These are phyloP conservation scores for Cicer cuneatum DNA, from an alignment of 306 rosid species.

Conservation along the genomic window DNA sequence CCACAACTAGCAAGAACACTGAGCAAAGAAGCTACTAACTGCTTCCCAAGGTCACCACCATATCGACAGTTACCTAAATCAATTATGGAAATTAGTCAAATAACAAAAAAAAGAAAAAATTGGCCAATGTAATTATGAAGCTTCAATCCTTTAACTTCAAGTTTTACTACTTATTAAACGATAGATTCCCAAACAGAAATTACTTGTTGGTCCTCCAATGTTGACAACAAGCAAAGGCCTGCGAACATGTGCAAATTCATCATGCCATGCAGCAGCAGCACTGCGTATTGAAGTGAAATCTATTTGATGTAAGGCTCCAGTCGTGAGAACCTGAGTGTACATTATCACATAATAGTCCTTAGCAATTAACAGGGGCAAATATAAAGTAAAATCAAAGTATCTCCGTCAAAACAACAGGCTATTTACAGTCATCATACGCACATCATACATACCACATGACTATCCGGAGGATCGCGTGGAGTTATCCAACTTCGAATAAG, in stretches of 20 bases:
- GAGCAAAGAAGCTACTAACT: conserved; percentile 66
- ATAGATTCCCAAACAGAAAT: conserved; percentile 44
- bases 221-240: conserved; percentile 89
- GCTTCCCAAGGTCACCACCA: conserved; percentile 87
- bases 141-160: neutral
- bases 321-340: conserved; percentile 72
- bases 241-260: conserved; percentile 72
- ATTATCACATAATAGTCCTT: conserved; percentile 35
- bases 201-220: conserved; percentile 86
- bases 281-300: conserved; percentile 82
- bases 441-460: conserved; percentile 75
- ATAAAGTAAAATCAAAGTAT: conserved; percentile 35
- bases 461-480: conserved; percentile 85
- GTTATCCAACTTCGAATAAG: conserved; percentile 85
- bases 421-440: conserved; percentile 1
- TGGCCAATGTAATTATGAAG: neutral
- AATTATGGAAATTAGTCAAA: conserved; percentile 40
- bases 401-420: conserved; percentile 29
- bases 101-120: neutral
- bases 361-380: conserved; percentile 26
- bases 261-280: conserved; percentile 85
- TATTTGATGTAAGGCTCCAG: conserved; percentile 88
- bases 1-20: conserved; percentile 82
- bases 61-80: conserved; percentile 78
- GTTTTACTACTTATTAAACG: conserved; percentile 27